These are phyloP conservation scores for Shiraia sp. DNA, from an alignment of 2,329 filamentous ascomycete species.

Conservation along the genomic window DNA sequence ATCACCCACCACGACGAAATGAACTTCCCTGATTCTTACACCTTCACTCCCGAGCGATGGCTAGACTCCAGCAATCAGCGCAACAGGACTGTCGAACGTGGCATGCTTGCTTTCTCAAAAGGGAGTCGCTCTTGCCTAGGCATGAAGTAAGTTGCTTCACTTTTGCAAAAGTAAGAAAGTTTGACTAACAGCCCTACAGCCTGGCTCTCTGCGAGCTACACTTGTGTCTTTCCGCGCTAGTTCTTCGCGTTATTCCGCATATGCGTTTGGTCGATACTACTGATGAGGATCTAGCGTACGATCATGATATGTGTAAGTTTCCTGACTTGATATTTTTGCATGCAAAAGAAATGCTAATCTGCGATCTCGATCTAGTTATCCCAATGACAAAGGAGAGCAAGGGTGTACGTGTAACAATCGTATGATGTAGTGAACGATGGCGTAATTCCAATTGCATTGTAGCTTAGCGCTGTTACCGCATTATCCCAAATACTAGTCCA, in stretches of 20 bases:
- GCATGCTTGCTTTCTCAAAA: slow-evolving; percentile 36
- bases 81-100: slow-evolving; percentile 29
- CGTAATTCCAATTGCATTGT: no score
- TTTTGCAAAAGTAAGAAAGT: background rate
- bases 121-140: slow-evolving; percentile 38
- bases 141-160: slow-evolving; percentile 32
- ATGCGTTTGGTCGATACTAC: slow-evolving; percentile 28
- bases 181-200: slow-evolving; percentile 12
- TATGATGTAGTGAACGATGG: background rate
- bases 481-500: no score
- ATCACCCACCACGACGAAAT: slow-evolving; percentile 29
- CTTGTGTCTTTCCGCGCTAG: slow-evolving; percentile 22
- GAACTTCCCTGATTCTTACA: slow-evolving; percentile 26
- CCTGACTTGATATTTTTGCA: background rate
- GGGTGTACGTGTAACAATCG: slow-evolving; percentile 26
- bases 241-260: slow-evolving; percentile 25
- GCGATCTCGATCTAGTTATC: slow-evolving; percentile 7
- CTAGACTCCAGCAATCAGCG: slow-evolving; percentile 29
- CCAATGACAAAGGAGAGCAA: slow-evolving; percentile 29
- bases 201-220: slow-evolving; percentile 29
- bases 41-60: slow-evolving; percentile 37
- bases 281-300: slow-evolving; percentile 24
- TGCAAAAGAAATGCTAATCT: background rate
- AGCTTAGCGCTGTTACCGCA: no score
- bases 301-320: slow-evolving; percentile 26